Evolutionary conservation across 768 basidiomycete genomes (phyloP).

Genomic region (Tylopilus vinaceipallidus): DNA sequence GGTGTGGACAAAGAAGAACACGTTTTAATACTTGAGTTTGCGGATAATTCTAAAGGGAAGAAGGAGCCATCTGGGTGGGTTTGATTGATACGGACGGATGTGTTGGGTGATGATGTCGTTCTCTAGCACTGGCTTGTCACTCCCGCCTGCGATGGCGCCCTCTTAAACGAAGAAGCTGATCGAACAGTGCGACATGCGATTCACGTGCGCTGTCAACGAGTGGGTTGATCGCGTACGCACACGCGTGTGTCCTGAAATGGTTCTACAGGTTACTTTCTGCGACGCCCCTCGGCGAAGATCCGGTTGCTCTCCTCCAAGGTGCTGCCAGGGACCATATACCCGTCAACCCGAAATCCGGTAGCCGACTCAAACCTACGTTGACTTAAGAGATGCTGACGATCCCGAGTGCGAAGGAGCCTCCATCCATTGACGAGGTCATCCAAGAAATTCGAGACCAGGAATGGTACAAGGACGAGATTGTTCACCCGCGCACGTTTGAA

Average conservation of each 20-base stretch:
- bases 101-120: no score
- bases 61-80: slow-evolving; percentile 29
- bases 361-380: not conserved
- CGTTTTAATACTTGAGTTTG: slow-evolving; percentile 51
- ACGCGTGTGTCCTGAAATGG: not conserved
- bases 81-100: no score
- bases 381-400: slow-evolving; percentile 19
- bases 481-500: slow-evolving; percentile 50
- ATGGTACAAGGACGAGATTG: slow-evolving; percentile 75
- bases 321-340: slow-evolving; percentile 75
- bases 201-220: slow-evolving; percentile 68
- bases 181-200: slow-evolving; percentile 65
- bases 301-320: slow-evolving; percentile 58
- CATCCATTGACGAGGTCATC: slow-evolving; percentile 56
- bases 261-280: slow-evolving; percentile 55
- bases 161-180: slow-evolving; percentile 68
- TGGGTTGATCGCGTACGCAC: slow-evolving; percentile 30
- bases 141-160: slow-evolving; percentile 45
- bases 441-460: slow-evolving; percentile 52
- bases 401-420: slow-evolving; percentile 50
- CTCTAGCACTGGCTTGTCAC: slow-evolving; percentile 18
- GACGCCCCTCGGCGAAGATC: slow-evolving; percentile 51
- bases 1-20: slow-evolving; percentile 40
- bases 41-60: slow-evolving; percentile 40
- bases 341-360: slow-evolving; percentile 45